Evolutionary conservation across 495 filamentous ascomycete species (phyloP).

Genomic region (Gamarada debralockiae): DNA sequence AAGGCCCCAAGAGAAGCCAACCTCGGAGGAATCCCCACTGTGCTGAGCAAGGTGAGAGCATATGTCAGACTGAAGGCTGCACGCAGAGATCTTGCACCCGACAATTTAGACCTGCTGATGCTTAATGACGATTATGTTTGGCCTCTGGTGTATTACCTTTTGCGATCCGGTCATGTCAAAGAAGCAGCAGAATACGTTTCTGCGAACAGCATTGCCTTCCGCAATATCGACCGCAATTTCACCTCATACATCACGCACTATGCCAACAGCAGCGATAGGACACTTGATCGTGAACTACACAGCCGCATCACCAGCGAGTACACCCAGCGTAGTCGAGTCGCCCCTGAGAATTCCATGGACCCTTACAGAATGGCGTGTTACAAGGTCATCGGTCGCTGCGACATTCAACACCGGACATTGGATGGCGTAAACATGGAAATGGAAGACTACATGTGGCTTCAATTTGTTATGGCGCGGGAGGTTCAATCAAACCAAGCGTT

Average conservation of each 20-base stretch:
- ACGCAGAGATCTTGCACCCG: constrained; percentile 74
- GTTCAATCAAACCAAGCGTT: constrained; percentile 77
- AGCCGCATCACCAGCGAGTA: constrained; percentile 87
- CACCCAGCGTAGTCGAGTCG: constrained; percentile 74
- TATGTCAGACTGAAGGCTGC: constrained; percentile 76
- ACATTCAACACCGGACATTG: constrained; percentile 72
- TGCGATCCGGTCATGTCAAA: constrained; percentile 76
- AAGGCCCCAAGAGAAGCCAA: constrained; percentile 87
- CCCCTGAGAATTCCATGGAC: constrained; percentile 83
- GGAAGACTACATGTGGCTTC: constrained; percentile 97
- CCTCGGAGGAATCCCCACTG: constrained; percentile 81
- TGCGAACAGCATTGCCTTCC: constrained; percentile 70
- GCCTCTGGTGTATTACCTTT: constrained; percentile 90
- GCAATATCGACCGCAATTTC: constrained; percentile 86
- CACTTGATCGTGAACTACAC: constrained; percentile 71
- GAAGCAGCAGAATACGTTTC: constrained; percentile 87
- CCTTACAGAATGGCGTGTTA: constrained; percentile 97
- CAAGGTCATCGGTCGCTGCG: constrained; percentile 94
- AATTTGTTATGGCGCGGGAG: constrained; percentile 88
- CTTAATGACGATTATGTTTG: constrained; percentile 83
- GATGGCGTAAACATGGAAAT: constrained; percentile 77
- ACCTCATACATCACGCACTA: constrained; percentile 83
- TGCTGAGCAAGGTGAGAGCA: constrained; percentile 84
- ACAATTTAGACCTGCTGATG: constrained; percentile 67
- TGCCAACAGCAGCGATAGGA: constrained; percentile 61